These are phyloP conservation scores for Aristolochia contorta DNA, from an alignment of 164 flowering plant genomes.

Conservation along the genomic window DNA sequence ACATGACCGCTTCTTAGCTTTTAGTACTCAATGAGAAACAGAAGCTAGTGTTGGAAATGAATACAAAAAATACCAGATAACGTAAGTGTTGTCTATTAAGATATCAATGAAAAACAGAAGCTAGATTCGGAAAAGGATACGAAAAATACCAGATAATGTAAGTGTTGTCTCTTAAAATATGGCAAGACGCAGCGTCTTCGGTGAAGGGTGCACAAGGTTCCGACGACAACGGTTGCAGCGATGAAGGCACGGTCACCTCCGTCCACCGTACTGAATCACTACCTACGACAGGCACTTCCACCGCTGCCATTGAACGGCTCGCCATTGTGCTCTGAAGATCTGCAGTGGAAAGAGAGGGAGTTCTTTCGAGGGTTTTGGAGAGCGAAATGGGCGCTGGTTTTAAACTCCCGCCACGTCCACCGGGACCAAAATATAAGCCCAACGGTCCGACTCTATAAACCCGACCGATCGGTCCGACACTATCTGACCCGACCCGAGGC, in stretches of 20 bases:
- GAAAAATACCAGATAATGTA: conserved; percentile 43
- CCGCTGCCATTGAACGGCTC: conserved; percentile 29
- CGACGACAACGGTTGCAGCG: conserved; percentile 12
- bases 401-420: too few species aligned
- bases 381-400: too few species aligned
- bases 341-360: too few species aligned
- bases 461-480: too few species aligned
- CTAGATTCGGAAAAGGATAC: background rate
- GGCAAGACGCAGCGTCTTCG: conserved; percentile 38
- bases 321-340: conserved; percentile 3
- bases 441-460: too few species aligned
- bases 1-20: background rate
- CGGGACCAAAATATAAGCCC: too few species aligned
- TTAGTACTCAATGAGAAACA: background rate
- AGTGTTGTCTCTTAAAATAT: conserved; percentile 31
- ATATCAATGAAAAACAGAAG: conserved; percentile 2
- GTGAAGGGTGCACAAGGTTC: conserved; percentile 22
- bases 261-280: conserved; percentile 46
- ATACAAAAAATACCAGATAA: conserved; percentile 34
- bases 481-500: too few species aligned
- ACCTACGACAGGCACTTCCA: conserved; percentile 55
- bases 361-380: too few species aligned
- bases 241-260: conserved; percentile 36
- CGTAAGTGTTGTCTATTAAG: conserved; percentile 37
- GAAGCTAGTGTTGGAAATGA: background rate